A percentile compares a stretch with the other conserved stretches of the same genome.
Evolutionary conservation across 2,329 filamentous ascomycete genomes (phyloP).

Genomic region (Aspergillaceae sp.): DNA sequence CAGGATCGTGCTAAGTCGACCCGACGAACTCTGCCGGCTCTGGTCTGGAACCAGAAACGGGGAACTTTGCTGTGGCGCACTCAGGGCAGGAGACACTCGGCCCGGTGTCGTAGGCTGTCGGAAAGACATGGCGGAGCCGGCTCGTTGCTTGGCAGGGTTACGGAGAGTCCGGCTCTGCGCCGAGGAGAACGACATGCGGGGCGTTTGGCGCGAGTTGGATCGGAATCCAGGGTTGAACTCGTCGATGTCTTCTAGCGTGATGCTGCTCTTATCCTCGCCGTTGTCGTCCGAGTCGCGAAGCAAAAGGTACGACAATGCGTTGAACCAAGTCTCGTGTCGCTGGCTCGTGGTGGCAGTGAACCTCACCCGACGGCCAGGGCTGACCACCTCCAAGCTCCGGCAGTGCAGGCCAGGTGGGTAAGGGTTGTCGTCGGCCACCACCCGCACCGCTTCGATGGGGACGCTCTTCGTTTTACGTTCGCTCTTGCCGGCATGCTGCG

Average conservation of each 20-base stretch:
- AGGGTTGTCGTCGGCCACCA: slow-evolving; percentile 89
- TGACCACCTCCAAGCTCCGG: slow-evolving; percentile 85
- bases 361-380: slow-evolving; percentile 79
- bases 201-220: slow-evolving; percentile 48
- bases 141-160: slow-evolving; percentile 48
- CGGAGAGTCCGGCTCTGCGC: slow-evolving; percentile 67
- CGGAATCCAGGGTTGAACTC: slow-evolving; percentile 72
- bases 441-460: slow-evolving; percentile 82
- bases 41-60: slow-evolving; percentile 26
- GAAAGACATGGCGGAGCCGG: slow-evolving; percentile 31
- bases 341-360: slow-evolving; percentile 92
- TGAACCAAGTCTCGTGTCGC: slow-evolving; percentile 97
- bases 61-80: slow-evolving; percentile 24
- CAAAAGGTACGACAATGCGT: slow-evolving; percentile 86
- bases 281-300: slow-evolving; percentile 58
- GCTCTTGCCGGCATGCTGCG: slow-evolving; percentile 64
- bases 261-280: slow-evolving; percentile 49
- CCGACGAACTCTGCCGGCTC: slow-evolving; percentile 36
- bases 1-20: slow-evolving; percentile 41
- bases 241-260: slow-evolving; percentile 53
- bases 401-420: slow-evolving; percentile 89
- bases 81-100: slow-evolving; percentile 28
- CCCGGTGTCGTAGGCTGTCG: slow-evolving; percentile 29
- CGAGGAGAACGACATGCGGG: slow-evolving; percentile 61
- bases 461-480: slow-evolving; percentile 83